These are phyloP conservation scores for Tuber indicum DNA, from an alignment of 495 filamentous ascomycete genomes.

Conservation along the genomic window DNA sequence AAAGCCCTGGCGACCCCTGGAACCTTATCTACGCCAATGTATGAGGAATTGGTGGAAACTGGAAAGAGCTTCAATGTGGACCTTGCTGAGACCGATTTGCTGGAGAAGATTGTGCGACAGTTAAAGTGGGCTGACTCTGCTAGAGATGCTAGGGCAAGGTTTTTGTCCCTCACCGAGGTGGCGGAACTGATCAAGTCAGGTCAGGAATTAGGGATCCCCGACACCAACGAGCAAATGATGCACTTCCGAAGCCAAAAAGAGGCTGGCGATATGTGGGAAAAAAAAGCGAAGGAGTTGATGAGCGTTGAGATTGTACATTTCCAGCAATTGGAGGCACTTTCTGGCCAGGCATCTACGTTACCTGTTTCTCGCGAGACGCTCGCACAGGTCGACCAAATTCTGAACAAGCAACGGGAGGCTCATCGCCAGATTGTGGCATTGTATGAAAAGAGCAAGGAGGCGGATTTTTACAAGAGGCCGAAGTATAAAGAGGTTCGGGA, in stretches of 20 bases:
- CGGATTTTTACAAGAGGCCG: slow-evolving; percentile 70
- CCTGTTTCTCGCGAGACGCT: slow-evolving; percentile 79
- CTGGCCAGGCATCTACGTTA: slow-evolving; percentile 62
- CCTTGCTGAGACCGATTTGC: slow-evolving; percentile 80
- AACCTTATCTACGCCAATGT: slow-evolving; percentile 58
- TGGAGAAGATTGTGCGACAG: slow-evolving; percentile 73
- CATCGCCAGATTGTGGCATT: slow-evolving; percentile 77
- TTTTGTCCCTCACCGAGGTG: slow-evolving; percentile 68
- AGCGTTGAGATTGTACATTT: slow-evolving; percentile 83
- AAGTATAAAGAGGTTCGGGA: slow-evolving; percentile 87
- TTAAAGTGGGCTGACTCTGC: slow-evolving; percentile 84
- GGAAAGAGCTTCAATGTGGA: slow-evolving; percentile 90
- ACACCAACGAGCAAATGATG: slow-evolving; percentile 67
- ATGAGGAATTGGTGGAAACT: slow-evolving; percentile 81
- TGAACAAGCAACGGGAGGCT: slow-evolving; percentile 93
- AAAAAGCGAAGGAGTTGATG: slow-evolving; percentile 90
- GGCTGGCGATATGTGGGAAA: slow-evolving; percentile 80
- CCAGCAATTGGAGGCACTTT: slow-evolving; percentile 86
- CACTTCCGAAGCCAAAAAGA: slow-evolving; percentile 68
- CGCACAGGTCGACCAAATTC: slow-evolving; percentile 76
- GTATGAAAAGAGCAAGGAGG: slow-evolving; percentile 66
- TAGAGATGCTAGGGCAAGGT: slow-evolving; percentile 54
- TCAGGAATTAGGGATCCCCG: slow-evolving; percentile 64
- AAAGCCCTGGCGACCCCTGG: slow-evolving; percentile 58
- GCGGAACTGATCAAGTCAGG: slow-evolving; percentile 69